Base-by-base conservation (phyloP, 1,284 basidiomycete species). In the Trametes sp. region DNA sequence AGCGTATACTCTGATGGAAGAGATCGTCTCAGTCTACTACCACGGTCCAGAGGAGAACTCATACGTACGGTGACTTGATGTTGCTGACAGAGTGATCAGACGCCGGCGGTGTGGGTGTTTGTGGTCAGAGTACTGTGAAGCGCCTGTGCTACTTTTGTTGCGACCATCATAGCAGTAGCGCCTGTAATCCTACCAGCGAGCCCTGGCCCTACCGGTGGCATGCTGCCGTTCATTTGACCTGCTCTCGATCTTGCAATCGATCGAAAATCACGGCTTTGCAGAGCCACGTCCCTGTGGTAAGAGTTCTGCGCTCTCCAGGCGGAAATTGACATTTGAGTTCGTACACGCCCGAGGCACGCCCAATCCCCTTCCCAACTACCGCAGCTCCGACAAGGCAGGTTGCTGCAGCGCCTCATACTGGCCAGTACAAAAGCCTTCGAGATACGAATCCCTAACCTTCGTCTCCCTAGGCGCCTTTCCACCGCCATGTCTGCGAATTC, bases 41-140 rank as follows among this genome's bases (percentile, higher is more conserved):
- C n/a, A n/a, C n/a, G n/a, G n/a, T n/a, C n/a, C n/a, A n/a, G n/a
- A n/a, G n/a, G n/a, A n/a, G n/a, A n/a, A n/a, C n/a, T n/a, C n/a
- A n/a, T n/a, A n/a, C n/a, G n/a, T n/a, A n/a, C n/a, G n/a, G 26
- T 21, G 28, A 33, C 19, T 31, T 28, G 29, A 4, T 4, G 48
- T 31, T 49, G 24, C 51, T 53, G 51, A 54, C 38, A 28, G 41
- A 53, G 36, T 2, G 16, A 13, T 1, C 21, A 31, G 38, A 31
- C 51, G 51, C 36, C 26, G 14, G 51, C 13, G 23, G 13, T 53
- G 51, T 53, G 51, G 51, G 51, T 52, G 50, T 38, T 38, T 52
- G 50, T 52, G 50, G 33, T 52, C 23, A 11, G 11, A 19, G 5
- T 23, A 11, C 6, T 26, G 24, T n/a, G 16, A 19, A 41, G 38